Evolutionary conservation across 352 stramenopile genomes (phyloP).

Genomic region (Pythium diclinum): DNA sequence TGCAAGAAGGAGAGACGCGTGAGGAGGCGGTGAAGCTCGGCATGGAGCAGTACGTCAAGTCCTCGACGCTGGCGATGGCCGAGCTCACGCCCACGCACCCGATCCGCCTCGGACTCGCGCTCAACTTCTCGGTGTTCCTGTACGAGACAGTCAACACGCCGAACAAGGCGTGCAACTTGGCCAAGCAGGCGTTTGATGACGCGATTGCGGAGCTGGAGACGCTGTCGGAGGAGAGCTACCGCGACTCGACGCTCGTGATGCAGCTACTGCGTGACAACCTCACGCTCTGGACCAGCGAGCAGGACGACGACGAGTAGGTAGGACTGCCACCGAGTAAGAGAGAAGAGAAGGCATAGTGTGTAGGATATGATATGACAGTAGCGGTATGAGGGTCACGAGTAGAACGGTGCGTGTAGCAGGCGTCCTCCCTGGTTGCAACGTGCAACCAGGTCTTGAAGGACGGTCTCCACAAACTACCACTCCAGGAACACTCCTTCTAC

Average conservation of each 20-base stretch:
- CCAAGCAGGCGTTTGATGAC: conserved; percentile 37
- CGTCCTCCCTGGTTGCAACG: background rate
- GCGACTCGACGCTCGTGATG: conserved; percentile 34
- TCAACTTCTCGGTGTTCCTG: conserved; percentile 40
- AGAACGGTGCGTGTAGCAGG: background rate
- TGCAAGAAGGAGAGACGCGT: conserved; percentile 14
- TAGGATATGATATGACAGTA: background rate
- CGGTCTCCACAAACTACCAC: background rate
- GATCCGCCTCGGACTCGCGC: conserved; percentile 30
- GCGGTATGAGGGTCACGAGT: background rate
- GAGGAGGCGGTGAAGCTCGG: conserved; percentile 5
- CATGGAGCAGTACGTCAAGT: conserved; percentile 11
- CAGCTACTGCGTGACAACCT: conserved; percentile 40
- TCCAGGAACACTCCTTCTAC: background rate
- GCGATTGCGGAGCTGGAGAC: conserved; percentile 33
- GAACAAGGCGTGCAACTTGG: conserved; percentile 26
- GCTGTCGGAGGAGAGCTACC: conserved; percentile 33
- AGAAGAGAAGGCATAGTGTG: background rate
- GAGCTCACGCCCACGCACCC: conserved; percentile 31
- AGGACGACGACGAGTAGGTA: conserved; percentile 10
- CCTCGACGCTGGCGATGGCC: conserved; percentile 17
- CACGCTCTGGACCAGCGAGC: conserved; percentile 30
- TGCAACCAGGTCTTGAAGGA: background rate
- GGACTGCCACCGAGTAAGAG: too few relatives aligned
- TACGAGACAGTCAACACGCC: conserved; percentile 30